phyloP scores from a whole-genome alignment of 1,284 basidiomycete species.

The Athelia psychrophila region DNA sequence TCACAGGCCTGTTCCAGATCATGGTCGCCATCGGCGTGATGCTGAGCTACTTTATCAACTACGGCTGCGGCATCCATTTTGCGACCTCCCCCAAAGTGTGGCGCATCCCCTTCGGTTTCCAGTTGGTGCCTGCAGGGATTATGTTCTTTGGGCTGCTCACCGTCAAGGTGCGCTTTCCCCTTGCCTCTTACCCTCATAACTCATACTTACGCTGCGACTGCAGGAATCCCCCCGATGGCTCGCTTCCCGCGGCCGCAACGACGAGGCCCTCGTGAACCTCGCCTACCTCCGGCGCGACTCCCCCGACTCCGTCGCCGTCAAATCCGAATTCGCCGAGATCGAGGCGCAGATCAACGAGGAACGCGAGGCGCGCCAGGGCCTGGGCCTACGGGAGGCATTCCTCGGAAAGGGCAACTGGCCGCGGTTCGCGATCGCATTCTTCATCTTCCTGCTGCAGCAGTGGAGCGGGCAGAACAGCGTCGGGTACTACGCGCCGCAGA shows the following conservation, averaged over 20 bases:
- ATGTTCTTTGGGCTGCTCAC: constrained; percentile 74
- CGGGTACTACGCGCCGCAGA: constrained; percentile 77
- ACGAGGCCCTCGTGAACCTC: constrained; percentile 51
- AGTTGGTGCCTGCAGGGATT: constrained; percentile 76
- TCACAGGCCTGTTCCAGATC: constrained; percentile 80
- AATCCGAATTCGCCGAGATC: constrained; percentile 56
- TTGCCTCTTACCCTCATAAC: too few species aligned
- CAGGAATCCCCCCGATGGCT: constrained; percentile 70
- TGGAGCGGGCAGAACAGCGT: constrained; percentile 58
- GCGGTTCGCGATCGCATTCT: constrained; percentile 50
- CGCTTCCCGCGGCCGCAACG: constrained; percentile 47
- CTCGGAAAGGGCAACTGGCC: constrained; percentile 72
- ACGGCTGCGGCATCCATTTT: constrained; percentile 59
- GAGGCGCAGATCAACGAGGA: constrained; percentile 68
- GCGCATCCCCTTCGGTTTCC: constrained; percentile 74
- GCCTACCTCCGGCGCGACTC: constrained; percentile 55
- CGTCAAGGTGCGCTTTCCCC: constrained; percentile 40
- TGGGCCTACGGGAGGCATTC: constrained; percentile 67
- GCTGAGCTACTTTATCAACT: constrained; percentile 77
- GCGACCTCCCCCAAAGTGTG: constrained; percentile 49
- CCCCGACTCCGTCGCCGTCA: constrained; percentile 44
- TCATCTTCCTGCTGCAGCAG: constrained; percentile 53
- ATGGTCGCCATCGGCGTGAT: constrained; percentile 77
- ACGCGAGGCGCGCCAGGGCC: constrained; percentile 47
- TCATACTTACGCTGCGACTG: constrained; percentile 28